Percentiles rank a stretch among this genome's conserved stretches.
These are phyloP conservation scores for Cokeromyces recurvatus DNA, from an alignment of 371 early-diverging fungal genomes.

Conservation along the genomic window DNA sequence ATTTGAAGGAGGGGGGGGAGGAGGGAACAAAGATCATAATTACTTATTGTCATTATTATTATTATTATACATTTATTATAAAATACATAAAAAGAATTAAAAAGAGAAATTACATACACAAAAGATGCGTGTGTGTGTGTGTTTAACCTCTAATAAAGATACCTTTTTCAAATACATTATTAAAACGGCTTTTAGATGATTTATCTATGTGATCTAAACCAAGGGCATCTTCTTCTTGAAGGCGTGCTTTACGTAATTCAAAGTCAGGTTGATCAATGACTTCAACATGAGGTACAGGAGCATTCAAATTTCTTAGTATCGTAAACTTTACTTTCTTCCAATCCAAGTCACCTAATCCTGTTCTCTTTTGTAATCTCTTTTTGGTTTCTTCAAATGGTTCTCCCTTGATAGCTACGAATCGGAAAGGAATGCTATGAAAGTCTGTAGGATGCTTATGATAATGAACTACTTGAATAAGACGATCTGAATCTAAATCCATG, in stretches of 20 bases:
- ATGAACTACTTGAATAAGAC: conserved; percentile 64
- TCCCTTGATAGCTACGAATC: conserved; percentile 63
- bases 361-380: conserved; percentile 62
- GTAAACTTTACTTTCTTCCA: conserved; percentile 73
- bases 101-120: no score
- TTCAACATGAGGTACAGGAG: conserved; percentile 19
- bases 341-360: conserved; percentile 84
- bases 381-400: conserved; percentile 71
- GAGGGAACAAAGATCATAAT: no score
- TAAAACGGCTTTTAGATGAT: conserved; percentile 50
- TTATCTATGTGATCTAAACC: conserved; percentile 80
- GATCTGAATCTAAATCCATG: conserved; percentile 43
- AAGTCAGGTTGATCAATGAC: conserved; percentile 47
- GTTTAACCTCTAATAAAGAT: conserved; percentile 61
- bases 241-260: conserved; percentile 40
- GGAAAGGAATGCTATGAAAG: conserved; percentile 82
- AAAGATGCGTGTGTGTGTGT: no score
- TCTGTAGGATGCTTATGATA: conserved; percentile 64
- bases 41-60: no score
- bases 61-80: no score
- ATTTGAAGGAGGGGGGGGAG: no score
- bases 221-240: conserved; percentile 53
- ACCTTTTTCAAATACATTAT: conserved; percentile 51
- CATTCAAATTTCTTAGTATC: conserved; percentile 26
- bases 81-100: no score